These are phyloP conservation scores for Boletellus ananas DNA, from an alignment of 768 basidiomycete species.

Conservation along the genomic window DNA sequence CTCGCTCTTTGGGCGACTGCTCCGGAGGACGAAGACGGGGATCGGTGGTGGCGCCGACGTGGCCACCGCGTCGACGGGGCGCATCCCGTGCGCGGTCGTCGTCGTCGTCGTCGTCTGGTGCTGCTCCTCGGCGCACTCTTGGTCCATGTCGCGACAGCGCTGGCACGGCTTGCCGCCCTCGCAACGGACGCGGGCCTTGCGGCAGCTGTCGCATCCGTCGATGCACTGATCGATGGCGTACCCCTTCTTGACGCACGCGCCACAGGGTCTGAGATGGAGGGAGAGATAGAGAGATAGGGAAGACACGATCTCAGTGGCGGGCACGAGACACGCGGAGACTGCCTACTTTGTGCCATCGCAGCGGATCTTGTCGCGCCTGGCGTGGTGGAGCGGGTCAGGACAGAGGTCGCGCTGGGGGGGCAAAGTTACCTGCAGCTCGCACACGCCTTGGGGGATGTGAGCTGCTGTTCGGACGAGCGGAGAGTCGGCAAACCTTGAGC, in stretches of 20 bases:
- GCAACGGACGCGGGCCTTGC: constrained; percentile 45
- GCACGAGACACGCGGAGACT: not conserved
- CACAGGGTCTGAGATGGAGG: constrained; percentile 45
- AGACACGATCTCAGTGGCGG: constrained; percentile 1
- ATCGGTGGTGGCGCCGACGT: too few relatives aligned
- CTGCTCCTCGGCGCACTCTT: constrained; percentile 50
- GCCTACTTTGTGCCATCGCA: constrained; percentile 53
- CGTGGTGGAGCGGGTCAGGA: constrained; percentile 1
- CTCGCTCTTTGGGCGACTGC: constrained; percentile 37
- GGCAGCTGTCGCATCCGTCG: constrained; percentile 59
- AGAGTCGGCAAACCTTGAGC: constrained; percentile 40
- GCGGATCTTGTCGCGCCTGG: constrained; percentile 59
- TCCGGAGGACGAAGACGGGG: constrained; percentile 22
- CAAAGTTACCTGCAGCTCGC: constrained; percentile 49
- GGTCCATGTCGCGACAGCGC: constrained; percentile 32
- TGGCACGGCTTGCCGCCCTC: constrained; percentile 37
- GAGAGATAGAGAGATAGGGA: not conserved
- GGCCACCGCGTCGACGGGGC: too few relatives aligned
- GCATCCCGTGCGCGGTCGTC: too few relatives aligned
- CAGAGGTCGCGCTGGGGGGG: not conserved
- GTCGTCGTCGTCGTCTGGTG: constrained; percentile 27
- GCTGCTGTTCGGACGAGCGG: not conserved
- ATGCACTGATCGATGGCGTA: constrained; percentile 50
- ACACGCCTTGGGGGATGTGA: constrained; percentile 44
- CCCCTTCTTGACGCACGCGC: constrained; percentile 54